Evolutionary conservation across 2,329 filamentous ascomycete species (phyloP), one percentile per base, ranked within the genome.

Genomic region (Colletotrichum costaricense): DNA sequence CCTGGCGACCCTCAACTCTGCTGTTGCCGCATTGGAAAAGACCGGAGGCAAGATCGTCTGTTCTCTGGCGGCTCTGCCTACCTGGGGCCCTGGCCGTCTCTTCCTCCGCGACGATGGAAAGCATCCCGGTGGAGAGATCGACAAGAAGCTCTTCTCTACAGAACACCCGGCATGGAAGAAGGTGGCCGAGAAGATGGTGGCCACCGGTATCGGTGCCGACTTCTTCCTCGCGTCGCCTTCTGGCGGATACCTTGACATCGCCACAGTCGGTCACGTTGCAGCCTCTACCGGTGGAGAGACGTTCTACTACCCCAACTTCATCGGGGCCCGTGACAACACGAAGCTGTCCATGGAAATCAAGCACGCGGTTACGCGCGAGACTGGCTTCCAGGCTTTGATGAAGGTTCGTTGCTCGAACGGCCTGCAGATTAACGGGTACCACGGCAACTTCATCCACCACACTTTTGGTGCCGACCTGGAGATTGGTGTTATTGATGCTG

Each of bases 321-420:
- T 98, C 72, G 91, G 93, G 8, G 94, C 94, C 8, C 91, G 97
- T 49, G 97, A 99, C 82, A 91, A 93, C 56, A 88, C 94, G 69
- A 97, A 96, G 84, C 85, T 99, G 52, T 93, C 93, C 2, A 90
- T 93, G 60, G 97, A 99, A 84, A 91, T 99, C 76, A 91, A 92
- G 76, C 96, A 98, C 79, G 92, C 94, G 0, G 91, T 98, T 35
- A 95, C 92, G 3, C 90, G 97, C 75, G 95, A 98, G 82, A 98
- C 96, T 59, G 97, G 97, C 26, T 98, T 94, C 85, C 96, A 98
- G 83, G 95, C 95, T 24, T 86, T 99, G 77, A 97, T 99, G 94
- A 99, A 99, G 87, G 96, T 99, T 71, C 93, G 97, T 75, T 99
- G 97, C 85, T 98, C 95, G 22, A 99, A 98, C 78, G 97, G 97